Evolutionary conservation across 2,329 filamentous ascomycete genomes (phyloP).

Genomic region (Chaetomium olivaceum): DNA sequence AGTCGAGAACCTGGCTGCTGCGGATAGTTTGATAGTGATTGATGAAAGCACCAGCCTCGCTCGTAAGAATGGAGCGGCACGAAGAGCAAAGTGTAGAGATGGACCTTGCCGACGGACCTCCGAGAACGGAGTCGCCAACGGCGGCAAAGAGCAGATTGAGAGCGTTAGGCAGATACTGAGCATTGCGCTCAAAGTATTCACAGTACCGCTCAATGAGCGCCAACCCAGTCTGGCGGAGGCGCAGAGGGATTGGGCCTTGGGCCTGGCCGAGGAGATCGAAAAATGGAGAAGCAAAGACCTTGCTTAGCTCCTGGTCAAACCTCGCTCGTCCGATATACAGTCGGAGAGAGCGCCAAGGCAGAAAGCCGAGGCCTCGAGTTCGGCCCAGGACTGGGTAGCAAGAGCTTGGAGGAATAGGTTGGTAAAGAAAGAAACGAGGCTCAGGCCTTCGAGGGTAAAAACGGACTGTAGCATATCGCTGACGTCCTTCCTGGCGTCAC

Average conservation of each 20-base stretch:
- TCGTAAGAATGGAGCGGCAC: slow-evolving; percentile 67
- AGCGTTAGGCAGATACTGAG: slow-evolving; percentile 66
- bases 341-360: slow-evolving; percentile 69
- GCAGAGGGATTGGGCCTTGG: slow-evolving; percentile 56
- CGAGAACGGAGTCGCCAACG: slow-evolving; percentile 62
- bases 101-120: slow-evolving; percentile 69
- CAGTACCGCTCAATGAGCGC: slow-evolving; percentile 71
- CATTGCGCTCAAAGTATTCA: slow-evolving; percentile 72
- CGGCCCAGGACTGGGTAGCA: slow-evolving; percentile 53
- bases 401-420: slow-evolving; percentile 55
- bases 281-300: slow-evolving; percentile 63
- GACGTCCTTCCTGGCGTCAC: slow-evolving; percentile 75
- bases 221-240: slow-evolving; percentile 68
- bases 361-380: slow-evolving; percentile 61
- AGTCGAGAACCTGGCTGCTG: slow-evolving; percentile 61
- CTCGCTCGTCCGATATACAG: slow-evolving; percentile 59
- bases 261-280: slow-evolving; percentile 55
- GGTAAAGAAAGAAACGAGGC: slow-evolving; percentile 58
- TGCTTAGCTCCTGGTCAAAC: slow-evolving; percentile 59
- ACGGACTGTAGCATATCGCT: slow-evolving; percentile 73
- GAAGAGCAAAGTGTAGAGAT: slow-evolving; percentile 75
- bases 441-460: slow-evolving; percentile 61
- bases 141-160: slow-evolving; percentile 74
- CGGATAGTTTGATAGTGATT: slow-evolving; percentile 69
- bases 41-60: slow-evolving; percentile 68